These are phyloP conservation scores for Madurella fahalii DNA, from an alignment of 2,329 filamentous ascomycete species.

Conservation along the genomic window DNA sequence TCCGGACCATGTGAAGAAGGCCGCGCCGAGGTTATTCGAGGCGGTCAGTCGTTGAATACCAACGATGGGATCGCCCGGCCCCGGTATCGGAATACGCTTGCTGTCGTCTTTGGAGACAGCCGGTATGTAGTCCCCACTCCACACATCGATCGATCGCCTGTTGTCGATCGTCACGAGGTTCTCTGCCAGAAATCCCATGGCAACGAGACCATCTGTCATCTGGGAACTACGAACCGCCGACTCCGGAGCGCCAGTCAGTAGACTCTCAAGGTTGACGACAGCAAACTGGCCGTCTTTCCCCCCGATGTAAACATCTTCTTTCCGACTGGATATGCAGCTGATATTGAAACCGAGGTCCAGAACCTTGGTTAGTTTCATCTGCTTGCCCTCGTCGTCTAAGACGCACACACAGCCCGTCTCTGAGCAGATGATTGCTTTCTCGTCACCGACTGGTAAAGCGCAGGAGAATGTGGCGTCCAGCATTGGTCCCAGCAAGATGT, in stretches of 20 bases:
- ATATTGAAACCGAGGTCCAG: conserved; percentile 64
- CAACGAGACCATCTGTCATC: conserved; percentile 49
- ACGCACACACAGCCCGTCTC: conserved; percentile 88
- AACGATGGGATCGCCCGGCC: conserved; percentile 61
- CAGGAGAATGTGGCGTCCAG: conserved; percentile 83
- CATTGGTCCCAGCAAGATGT: conserved; percentile 76
- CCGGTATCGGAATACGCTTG: conserved; percentile 54
- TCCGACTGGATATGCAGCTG: conserved; percentile 60
- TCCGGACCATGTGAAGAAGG: conserved; percentile 86
- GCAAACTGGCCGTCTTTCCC: conserved; percentile 60
- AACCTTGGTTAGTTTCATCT: conserved; percentile 65
- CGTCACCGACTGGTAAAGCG: conserved; percentile 66
- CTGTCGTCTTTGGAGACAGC: conserved; percentile 35
- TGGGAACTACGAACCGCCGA: conserved; percentile 37
- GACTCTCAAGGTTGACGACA: conserved; percentile 47
- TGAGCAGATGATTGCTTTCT: conserved; percentile 76
- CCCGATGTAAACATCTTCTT: conserved; percentile 60
- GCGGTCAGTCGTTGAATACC: conserved; percentile 66
- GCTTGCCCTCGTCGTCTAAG: conserved; percentile 70
- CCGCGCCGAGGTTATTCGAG: conserved; percentile 58
- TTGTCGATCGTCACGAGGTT: conserved; percentile 73
- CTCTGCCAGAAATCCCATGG: conserved; percentile 63
- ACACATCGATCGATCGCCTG: conserved; percentile 69
- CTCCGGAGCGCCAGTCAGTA: conserved; percentile 40
- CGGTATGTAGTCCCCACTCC: conserved; percentile 45